Conservation (phyloP, 1,284 basidiomycete genomes). For the Butyriboletus appendiculatus region DNA sequence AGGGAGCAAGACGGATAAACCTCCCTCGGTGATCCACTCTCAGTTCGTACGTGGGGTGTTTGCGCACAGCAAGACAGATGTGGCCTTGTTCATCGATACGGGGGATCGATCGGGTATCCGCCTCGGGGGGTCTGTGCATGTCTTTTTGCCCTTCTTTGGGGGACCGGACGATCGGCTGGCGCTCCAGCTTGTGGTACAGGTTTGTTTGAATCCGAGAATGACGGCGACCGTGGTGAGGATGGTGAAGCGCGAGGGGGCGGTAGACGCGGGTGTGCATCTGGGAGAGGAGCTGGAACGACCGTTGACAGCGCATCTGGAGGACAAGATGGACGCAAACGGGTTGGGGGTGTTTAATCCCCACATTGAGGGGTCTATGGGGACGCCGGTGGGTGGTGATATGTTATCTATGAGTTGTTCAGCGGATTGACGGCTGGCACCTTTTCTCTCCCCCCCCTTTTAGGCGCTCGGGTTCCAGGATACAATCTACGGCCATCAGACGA, state of each 20-base stretch:
- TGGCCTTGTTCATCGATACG: slow-evolving; percentile 82
- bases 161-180: slow-evolving; percentile 93
- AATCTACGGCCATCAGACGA: slow-evolving; percentile 59
- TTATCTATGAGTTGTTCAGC: neutral
- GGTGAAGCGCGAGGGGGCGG: slow-evolving; percentile 5
- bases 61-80: slow-evolving; percentile 63
- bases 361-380: neutral
- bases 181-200: slow-evolving; percentile 78
- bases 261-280: slow-evolving; percentile 31
- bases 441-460: slow-evolving; percentile 27
- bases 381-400: slow-evolving; percentile 17
- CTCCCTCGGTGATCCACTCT: slow-evolving; percentile 58
- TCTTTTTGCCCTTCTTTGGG: slow-evolving; percentile 93
- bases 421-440: neutral
- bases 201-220: slow-evolving; percentile 68
- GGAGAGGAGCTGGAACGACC: slow-evolving; percentile 19
- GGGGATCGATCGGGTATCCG: slow-evolving; percentile 36
- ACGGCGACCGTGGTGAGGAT: slow-evolving; percentile 63
- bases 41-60: slow-evolving; percentile 88
- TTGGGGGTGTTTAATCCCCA: neutral
- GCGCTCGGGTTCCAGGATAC: slow-evolving; percentile 61
- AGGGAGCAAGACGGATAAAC: slow-evolving; percentile 20
- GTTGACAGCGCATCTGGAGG: slow-evolving; percentile 7
- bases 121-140: slow-evolving; percentile 47
- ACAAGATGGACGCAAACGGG: neutral